phyloP scores from a whole-genome alignment of 2,329 filamentous ascomycete species.

The Xylariales sp. region DNA sequence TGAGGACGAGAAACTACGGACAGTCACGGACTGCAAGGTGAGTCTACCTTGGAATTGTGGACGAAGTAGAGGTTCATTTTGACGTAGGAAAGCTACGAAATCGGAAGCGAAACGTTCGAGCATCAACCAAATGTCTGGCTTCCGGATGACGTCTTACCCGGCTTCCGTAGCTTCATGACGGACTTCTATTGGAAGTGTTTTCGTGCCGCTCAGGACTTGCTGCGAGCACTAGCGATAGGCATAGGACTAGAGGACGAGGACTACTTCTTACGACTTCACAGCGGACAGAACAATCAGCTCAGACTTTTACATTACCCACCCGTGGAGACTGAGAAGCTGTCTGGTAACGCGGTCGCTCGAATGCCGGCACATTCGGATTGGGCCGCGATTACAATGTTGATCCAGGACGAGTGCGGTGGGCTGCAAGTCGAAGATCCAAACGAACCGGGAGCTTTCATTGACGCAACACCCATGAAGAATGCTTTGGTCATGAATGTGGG shows the following conservation, averaged over 20 bases:
- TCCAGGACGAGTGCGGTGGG: slow-evolving; percentile 41
- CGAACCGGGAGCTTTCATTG: slow-evolving; percentile 30
- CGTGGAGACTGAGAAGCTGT: slow-evolving; percentile 37
- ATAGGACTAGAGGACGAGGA: slow-evolving; percentile 41
- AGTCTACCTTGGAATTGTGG: too few species aligned
- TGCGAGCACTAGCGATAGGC: slow-evolving; percentile 41
- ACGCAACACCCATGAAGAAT: slow-evolving; percentile 26
- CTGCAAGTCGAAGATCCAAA: slow-evolving; percentile 39
- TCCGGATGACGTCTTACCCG: slow-evolving; percentile 37
- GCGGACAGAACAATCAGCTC: slow-evolving; percentile 53
- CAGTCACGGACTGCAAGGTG: slow-evolving; percentile 48
- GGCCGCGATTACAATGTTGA: slow-evolving; percentile 41
- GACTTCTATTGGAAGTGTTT: slow-evolving; percentile 45
- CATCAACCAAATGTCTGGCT: slow-evolving; percentile 47
- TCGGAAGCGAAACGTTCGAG: slow-evolving; percentile 40
- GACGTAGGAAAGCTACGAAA: slow-evolving; percentile 51
- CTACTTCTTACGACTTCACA: slow-evolving; percentile 44
- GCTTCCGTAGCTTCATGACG: slow-evolving; percentile 42
- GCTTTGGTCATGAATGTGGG: slow-evolving; percentile 31
- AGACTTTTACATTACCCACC: slow-evolving; percentile 56
- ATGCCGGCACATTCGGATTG: slow-evolving; percentile 31
- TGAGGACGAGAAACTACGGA: slow-evolving; percentile 33
- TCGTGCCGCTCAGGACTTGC: slow-evolving; percentile 35
- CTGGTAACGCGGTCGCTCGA: slow-evolving; percentile 37
- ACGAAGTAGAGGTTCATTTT: too few species aligned